phyloP scores from a whole-genome alignment of 208 protist genomes.

The Tritrichomonas musculus region DNA sequence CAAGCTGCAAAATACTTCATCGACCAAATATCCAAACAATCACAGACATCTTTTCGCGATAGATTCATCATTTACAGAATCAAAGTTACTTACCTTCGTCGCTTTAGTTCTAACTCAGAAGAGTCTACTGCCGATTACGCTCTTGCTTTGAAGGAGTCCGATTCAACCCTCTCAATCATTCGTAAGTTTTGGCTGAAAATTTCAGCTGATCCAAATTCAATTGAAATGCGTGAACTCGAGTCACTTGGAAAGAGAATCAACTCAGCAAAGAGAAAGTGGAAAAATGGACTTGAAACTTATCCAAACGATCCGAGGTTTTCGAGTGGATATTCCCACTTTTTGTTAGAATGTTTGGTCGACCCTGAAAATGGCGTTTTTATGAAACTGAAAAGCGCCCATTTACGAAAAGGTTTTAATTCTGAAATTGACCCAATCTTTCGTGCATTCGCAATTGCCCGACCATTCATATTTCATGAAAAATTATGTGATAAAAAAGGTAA shows the following conservation, averaged over 20 bases:
- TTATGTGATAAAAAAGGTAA: neutral
- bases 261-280: neutral
- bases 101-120: neutral
- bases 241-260: neutral
- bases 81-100: neutral
- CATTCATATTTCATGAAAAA: neutral
- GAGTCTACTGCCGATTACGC: neutral
- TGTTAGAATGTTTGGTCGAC: neutral
- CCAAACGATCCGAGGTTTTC: neutral
- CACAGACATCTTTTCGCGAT: neutral
- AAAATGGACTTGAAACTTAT: neutral
- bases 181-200: neutral
- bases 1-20: neutral
- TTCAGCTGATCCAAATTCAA: neutral
- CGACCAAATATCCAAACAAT: neutral
- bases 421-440: neutral
- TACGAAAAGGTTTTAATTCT: neutral
- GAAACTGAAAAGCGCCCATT: neutral
- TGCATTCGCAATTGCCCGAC: neutral
- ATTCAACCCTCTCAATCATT: neutral
- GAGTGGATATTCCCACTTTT: neutral
- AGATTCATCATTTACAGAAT: neutral
- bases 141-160: neutral
- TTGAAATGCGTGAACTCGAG: neutral
- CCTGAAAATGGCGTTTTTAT: neutral